Percentiles rank a stretch among this genome's conserved stretches.
phyloP scores from a whole-genome alignment of 345 rosid genomes.

The Salix arbutifolia region DNA sequence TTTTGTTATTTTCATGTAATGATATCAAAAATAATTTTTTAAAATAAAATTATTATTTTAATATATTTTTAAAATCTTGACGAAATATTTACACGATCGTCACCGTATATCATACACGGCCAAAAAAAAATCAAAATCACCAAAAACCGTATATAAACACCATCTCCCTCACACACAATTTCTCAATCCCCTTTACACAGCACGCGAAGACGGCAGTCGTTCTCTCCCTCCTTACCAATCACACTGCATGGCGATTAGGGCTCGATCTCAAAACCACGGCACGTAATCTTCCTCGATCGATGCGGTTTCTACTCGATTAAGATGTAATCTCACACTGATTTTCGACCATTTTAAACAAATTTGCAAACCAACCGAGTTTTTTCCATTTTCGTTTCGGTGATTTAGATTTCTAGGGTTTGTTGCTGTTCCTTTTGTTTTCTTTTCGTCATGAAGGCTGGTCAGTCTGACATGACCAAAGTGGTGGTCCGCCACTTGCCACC shows the following conservation, averaged over 20 bases:
- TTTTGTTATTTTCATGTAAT: too few relatives aligned
- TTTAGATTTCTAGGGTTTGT: slow-evolving; percentile 26
- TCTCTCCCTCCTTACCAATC: not conserved
- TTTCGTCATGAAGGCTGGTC: slow-evolving; percentile 48
- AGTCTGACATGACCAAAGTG: slow-evolving; percentile 63
- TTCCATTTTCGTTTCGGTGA: slow-evolving; percentile 11
- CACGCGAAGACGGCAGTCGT: not conserved
- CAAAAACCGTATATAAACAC: not conserved
- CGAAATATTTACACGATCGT: too few relatives aligned
- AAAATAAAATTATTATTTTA: too few relatives aligned
- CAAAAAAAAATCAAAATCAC: not conserved
- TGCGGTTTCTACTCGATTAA: not conserved
- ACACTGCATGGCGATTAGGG: slow-evolving; percentile 14
- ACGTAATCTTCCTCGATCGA: slow-evolving; percentile 12
- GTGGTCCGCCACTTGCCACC: slow-evolving; percentile 76
- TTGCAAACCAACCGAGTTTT: not conserved
- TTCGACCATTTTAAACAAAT: not conserved
- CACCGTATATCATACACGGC: not conserved
- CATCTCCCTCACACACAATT: not conserved
- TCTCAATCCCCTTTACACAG: not conserved
- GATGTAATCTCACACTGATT: slow-evolving; percentile 33
- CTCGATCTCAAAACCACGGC: slow-evolving; percentile 9
- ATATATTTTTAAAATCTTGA: too few relatives aligned
- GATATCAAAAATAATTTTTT: too few relatives aligned
- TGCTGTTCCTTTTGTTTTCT: slow-evolving; percentile 6